These are phyloP conservation scores for Fagopyrum homotropicum DNA, from an alignment of 148 eudicot genomes.

Conservation along the genomic window DNA sequence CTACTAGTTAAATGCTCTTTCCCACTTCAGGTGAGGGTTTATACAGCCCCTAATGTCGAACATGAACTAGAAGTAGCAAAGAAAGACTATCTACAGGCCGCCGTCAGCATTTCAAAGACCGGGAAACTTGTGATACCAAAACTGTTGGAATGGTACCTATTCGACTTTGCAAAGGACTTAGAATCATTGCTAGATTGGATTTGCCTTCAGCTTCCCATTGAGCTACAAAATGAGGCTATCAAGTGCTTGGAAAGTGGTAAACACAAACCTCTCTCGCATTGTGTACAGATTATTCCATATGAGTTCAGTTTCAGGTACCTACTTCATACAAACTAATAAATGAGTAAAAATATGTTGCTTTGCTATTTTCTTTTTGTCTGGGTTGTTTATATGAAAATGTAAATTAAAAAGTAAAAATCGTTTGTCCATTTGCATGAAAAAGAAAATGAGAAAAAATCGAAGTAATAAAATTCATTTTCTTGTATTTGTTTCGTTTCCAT, in stretches of 20 bases:
- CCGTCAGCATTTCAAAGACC: slow-evolving; percentile 47
- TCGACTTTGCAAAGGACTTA: slow-evolving; percentile 81
- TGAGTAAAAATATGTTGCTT: neutral
- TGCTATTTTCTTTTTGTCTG: neutral
- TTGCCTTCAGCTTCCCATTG: slow-evolving; percentile 70
- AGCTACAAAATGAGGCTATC: slow-evolving; percentile 42
- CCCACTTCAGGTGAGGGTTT: slow-evolving; percentile 58
- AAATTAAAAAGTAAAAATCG: neutral
- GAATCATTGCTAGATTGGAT: slow-evolving; percentile 80
- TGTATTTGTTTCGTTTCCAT: neutral
- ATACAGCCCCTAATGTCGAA: slow-evolving; percentile 61
- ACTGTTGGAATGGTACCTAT: slow-evolving; percentile 70
- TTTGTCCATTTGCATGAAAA: neutral
- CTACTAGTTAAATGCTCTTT: neutral
- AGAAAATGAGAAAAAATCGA: neutral
- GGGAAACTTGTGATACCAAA: slow-evolving; percentile 67
- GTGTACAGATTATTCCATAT: slow-evolving; percentile 56
- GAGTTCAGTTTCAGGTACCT: slow-evolving; percentile 89
- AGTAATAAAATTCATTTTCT: neutral
- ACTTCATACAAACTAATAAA: slow-evolving; percentile 24
- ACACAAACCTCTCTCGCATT: slow-evolving; percentile 35
- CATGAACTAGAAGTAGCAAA: slow-evolving; percentile 66
- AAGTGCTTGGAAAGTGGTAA: slow-evolving; percentile 38
- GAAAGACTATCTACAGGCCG: slow-evolving; percentile 68
- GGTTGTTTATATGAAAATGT: neutral